These are phyloP conservation scores for Groenewaldozyma tartarivorans DNA, from an alignment of 805 yeast species.

Conservation along the genomic window DNA sequence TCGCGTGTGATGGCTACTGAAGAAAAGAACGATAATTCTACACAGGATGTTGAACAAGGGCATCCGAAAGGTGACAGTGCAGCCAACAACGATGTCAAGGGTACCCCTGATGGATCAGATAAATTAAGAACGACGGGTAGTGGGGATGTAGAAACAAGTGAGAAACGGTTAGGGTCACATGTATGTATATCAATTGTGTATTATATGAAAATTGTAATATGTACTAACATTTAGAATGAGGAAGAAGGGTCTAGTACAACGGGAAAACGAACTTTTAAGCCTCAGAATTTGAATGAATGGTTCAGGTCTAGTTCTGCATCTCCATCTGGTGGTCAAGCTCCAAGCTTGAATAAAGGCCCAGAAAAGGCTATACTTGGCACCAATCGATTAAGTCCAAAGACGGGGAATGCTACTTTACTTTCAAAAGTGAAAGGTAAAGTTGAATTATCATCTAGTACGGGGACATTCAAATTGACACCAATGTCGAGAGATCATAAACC, in stretches of 20 bases:
- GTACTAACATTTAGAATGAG: no score
- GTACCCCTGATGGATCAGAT: no score
- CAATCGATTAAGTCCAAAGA: slow-evolving; percentile 9
- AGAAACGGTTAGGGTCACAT: no score
- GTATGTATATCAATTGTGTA: no score
- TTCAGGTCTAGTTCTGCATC: slow-evolving; percentile 16
- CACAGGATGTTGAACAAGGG: no score
- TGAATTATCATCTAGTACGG: slow-evolving; percentile 19
- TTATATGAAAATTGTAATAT: no score
- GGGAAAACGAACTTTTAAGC: slow-evolving; percentile 25
- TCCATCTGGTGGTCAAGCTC: slow-evolving; percentile 2
- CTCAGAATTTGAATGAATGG: slow-evolving; percentile 28
- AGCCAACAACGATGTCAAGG: no score
- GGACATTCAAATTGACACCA: slow-evolving; percentile 21
- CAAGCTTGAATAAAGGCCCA: slow-evolving; percentile 4
- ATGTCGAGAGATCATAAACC: slow-evolving; percentile 13
- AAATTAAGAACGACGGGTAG: no score
- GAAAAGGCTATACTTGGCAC: background rate
- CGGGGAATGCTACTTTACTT: slow-evolving; percentile 6
- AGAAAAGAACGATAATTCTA: no score
- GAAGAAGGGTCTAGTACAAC: background rate
- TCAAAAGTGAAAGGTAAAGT: slow-evolving; percentile 7
- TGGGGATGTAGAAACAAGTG: no score
- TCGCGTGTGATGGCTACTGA: no score
- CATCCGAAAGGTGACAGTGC: no score